Evolutionary conservation across 2,329 filamentous ascomycete genomes (phyloP), one percentile per base, ranked within the genome.

Genomic region (Verticillium isaacii): DNA sequence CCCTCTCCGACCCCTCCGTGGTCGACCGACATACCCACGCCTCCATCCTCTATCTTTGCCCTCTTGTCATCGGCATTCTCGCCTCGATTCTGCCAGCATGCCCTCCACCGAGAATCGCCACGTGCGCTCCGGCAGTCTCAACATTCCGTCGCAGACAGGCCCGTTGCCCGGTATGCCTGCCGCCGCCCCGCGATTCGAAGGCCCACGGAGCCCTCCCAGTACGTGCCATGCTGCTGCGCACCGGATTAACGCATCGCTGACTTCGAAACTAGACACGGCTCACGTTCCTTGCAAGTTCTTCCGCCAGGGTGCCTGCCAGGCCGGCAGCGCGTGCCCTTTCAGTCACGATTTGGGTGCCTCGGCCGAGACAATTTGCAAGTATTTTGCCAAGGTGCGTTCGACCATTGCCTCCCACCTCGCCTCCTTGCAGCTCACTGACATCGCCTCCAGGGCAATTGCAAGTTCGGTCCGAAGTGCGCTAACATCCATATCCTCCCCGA

Each of bases 281-380:
- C 95, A 98, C 80, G 95, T 99, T 55, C 95, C 95, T 45, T 99
- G 95, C 90, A 98, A 98, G 83, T 99, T 99, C 89, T 99, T 95
- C 78, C 89, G 93, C 60, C 92, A 97, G 80, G 93, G 94, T 74
- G 89, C 92, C 71, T 99, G 95, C 77, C 94, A 98, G 83, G 95
- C 95, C 62, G 95, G 95, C 69, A 91, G 91, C 74, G 92, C 93
- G 67, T 99, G 95, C 80, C 95, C 95, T 50, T 99, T 98, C 78
- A 92, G 93, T 70, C 95, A 99, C 79, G 94, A 96, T 66, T 88
- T 95, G 66, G 91, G 95, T 73, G 85, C 88, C 34, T 87, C 93
- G 50, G 86, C 90, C 59, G 92, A 97, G 74, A 93, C 91, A 65
- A 88, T 96, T 67, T 99, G 95, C 88, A 99, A 98, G 79, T 99